A percentile compares a stretch with the other conserved stretches of the same genome.
phyloP scores from a whole-genome alignment of 371 early-diverging fungal genomes.

The Smittium culicis region DNA sequence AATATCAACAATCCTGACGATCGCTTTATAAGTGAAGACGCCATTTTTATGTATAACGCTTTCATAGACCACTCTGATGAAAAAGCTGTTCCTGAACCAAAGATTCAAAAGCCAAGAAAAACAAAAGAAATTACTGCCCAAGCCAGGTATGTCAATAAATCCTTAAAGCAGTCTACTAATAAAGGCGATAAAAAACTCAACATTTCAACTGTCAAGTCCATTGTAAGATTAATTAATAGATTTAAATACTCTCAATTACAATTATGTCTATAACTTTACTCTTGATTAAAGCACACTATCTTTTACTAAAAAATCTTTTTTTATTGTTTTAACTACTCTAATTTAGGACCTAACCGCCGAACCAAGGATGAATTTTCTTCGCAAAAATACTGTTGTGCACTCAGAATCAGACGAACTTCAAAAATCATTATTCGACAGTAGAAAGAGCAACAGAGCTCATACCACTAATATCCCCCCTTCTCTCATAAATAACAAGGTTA shows the following conservation, averaged over 20 bases:
- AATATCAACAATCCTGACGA: neutral
- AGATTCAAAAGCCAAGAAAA: neutral
- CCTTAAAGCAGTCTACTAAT: neutral
- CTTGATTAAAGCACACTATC: neutral
- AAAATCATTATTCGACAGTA: too few species aligned
- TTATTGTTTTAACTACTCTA: too few species aligned
- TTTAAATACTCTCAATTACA: neutral
- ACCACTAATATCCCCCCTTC: neutral
- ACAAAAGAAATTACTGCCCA: neutral
- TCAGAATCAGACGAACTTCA: neutral
- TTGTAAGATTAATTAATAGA: neutral
- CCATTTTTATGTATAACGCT: neutral
- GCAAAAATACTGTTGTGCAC: neutral
- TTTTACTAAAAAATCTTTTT: too few species aligned
- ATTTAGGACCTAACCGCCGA: neutral
- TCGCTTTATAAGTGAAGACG: neutral
- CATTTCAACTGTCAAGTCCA: neutral
- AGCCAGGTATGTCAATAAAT: neutral
- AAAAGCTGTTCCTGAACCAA: neutral
- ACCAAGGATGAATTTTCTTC: neutral
- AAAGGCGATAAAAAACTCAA: neutral
- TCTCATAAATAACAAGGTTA: neutral
- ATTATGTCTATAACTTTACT: neutral
- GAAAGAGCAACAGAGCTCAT: neutral
- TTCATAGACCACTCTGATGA: neutral